Evolutionary conservation across 139 green algal genomes (phyloP), one percentile per base, ranked within the genome.

Genomic region (Micromonas pusilla): DNA sequence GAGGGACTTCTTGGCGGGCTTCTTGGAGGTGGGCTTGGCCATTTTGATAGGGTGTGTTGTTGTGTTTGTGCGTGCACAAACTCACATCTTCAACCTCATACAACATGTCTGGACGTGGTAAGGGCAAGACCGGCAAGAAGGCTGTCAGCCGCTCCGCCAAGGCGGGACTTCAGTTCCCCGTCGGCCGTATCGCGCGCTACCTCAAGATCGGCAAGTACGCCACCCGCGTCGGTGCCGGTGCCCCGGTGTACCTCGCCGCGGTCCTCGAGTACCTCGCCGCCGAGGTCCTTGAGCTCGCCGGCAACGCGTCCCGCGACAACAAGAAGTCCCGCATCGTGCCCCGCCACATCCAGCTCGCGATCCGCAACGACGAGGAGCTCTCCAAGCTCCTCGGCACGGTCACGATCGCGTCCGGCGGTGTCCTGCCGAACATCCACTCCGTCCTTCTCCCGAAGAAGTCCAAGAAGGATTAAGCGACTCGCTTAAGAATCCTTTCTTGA

Each of bases 151-250:
- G 88, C 65, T 91, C 83, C 63, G 82, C 89, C 79, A 97, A 97
- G 91, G 92, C 92, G 32, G 91, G 91, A 1, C 89, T 96, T 38
- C 91, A 96, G 87, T 96, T 96, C 88, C 90, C 91, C 20, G 91
- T 96, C 30, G 91, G 91, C 70, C 85, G 91, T 66, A 88, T 96
- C 68, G 90, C 90, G 30, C 85, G 91, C 52, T 96, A 93, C 83
- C 83, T 96, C 26, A 95, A 95, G 77, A 45, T 88, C 73, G 90
- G 91, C 81, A 93, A 93, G 73, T 96, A 93, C 83, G 90, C 91
- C 65, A 87, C 72, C n/a, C 81, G 86, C 53, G 79, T 91, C 16
- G 87, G 87, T 36, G 87, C 87, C 67, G 89, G 89, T 34, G 86
- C 89, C 13, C 89, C 89, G 52, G 89, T 93, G 23, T 93, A 93